Percentiles rank a stretch among this genome's conserved stretches.
phyloP scores from a whole-genome alignment of 73 alveolate species.

The Paramecium tetraurelia region DNA sequence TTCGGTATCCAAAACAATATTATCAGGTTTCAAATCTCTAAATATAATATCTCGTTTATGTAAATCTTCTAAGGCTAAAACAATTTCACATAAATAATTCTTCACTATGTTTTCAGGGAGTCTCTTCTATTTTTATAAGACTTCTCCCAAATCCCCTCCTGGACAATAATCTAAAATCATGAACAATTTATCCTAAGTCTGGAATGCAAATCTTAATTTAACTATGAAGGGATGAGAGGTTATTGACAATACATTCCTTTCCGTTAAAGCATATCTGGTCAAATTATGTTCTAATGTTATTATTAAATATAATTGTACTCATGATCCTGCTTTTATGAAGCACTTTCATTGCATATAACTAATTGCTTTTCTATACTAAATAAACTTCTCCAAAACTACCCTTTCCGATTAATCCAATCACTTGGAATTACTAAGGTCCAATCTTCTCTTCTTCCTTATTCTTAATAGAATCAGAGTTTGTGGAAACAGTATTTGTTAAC shows the following conservation, averaged over 20 bases:
- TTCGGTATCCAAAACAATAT: conserved; percentile 86
- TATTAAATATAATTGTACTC: conserved; percentile 22
- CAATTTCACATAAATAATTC: conserved; percentile 84
- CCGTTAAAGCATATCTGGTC: conserved; percentile 91
- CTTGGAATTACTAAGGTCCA: conserved; percentile 49
- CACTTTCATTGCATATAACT: conserved; percentile 69
- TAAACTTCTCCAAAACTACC: conserved; percentile 91
- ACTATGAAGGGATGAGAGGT: conserved; percentile 87
- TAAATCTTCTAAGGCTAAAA: conserved; percentile 89
- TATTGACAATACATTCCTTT: conserved; percentile 86
- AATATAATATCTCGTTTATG: conserved; percentile 87
- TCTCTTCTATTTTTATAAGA: conserved; percentile 77
- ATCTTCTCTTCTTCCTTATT: conserved; percentile 59
- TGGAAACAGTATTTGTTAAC: conserved; percentile 7
- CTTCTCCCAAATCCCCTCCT: conserved; percentile 93
- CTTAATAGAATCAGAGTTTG: conserved; percentile 45
- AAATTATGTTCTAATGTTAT: conserved; percentile 68
- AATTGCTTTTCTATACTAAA: conserved; percentile 73
- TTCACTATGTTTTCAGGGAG: conserved; percentile 89
- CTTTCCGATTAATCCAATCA: conserved; percentile 75
- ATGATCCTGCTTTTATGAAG: conserved; percentile 64
- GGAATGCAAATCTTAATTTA: conserved; percentile 86
- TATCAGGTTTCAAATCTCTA: conserved; percentile 85
- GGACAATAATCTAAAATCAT: conserved; percentile 89
- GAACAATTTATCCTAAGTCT: conserved; percentile 86